Evolutionary conservation across 2,329 filamentous ascomycete species (phyloP).

Genomic region (Geosmithia flava): DNA sequence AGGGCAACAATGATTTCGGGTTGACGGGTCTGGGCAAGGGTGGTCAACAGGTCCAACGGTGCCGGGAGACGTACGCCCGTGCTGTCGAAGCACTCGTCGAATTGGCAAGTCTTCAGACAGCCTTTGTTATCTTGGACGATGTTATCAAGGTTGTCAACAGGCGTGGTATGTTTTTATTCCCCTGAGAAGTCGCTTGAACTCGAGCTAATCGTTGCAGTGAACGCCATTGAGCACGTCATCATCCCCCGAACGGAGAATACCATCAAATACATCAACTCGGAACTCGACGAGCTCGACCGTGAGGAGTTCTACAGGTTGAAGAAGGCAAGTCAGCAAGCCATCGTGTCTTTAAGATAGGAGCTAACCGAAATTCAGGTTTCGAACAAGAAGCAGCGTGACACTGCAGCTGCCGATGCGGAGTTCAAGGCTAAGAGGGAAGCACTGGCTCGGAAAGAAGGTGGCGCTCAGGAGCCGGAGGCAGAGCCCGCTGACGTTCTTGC

Average conservation of each 20-base stretch:
- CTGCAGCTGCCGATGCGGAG: conserved; percentile 58
- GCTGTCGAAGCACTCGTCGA: conserved; percentile 95
- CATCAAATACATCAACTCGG: conserved; percentile 99
- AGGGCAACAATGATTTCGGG: conserved; percentile 90
- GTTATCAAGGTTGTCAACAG: conserved; percentile 99
- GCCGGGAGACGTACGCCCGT: conserved; percentile 87
- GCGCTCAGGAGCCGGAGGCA: conserved; percentile 20
- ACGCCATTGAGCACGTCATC: conserved; percentile 93
- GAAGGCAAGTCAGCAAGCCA: conserved; percentile 37
- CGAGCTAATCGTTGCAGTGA: conserved; percentile 42
- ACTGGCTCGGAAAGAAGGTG: conserved; percentile 13
- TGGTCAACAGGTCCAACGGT: conserved; percentile 91
- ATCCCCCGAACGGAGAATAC: conserved; percentile 97
- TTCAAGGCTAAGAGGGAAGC: conserved; percentile 60
- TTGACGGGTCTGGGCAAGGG: conserved; percentile 93
- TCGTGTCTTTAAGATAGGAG: not conserved
- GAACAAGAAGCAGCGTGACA: conserved; percentile 71
- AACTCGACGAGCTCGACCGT: conserved; percentile 91
- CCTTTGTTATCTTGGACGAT: conserved; percentile 95
- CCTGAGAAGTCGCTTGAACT: not conserved
- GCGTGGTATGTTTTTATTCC: conserved; percentile 47
- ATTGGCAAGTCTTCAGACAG: conserved; percentile 88
- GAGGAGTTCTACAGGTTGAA: conserved; percentile 98
- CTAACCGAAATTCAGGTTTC: conserved; percentile 40
- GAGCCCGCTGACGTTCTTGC: conserved; percentile 52